Percentiles rank a stretch among this genome's conserved stretches.
phyloP scores from a whole-genome alignment of 176 grass and related monocot species.

The Bothriochloa decipiens region DNA sequence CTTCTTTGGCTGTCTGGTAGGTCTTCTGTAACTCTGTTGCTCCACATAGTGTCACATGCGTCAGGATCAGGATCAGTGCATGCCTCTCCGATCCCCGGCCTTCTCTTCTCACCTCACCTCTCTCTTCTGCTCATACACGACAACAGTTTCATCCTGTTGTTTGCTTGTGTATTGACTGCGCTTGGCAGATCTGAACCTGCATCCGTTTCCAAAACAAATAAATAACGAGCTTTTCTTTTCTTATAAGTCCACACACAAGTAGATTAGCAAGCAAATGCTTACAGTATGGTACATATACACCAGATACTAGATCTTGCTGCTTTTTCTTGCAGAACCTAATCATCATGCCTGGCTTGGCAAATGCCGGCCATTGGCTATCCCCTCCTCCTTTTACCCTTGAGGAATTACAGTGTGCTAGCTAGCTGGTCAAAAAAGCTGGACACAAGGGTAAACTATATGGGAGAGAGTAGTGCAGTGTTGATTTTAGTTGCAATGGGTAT shows the following conservation, averaged over 20 bases:
- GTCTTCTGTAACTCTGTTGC: conserved; percentile 59
- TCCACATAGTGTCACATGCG: conserved; percentile 77
- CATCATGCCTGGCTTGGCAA: conserved; percentile 21
- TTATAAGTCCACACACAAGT: not conserved
- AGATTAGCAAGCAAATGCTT: not conserved
- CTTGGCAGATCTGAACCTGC: conserved; percentile 44
- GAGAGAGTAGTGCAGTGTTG: not conserved
- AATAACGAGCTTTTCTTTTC: not conserved
- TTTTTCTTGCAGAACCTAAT: conserved; percentile 49
- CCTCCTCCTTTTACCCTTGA: conserved; percentile 38
- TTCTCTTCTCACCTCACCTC: too few species aligned
- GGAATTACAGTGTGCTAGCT: conserved; percentile 34
- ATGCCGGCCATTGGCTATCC: conserved; percentile 27
- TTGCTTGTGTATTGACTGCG: conserved; percentile 38
- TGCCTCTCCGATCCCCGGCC: conserved; percentile 7
- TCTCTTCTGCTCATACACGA: conserved; percentile 5
- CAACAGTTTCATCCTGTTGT: conserved; percentile 47
- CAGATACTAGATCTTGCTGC: conserved; percentile 22
- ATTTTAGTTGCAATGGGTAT: conserved; percentile 13
- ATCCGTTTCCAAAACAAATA: conserved; percentile 29
- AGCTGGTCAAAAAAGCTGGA: conserved; percentile 48
- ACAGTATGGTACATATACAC: not conserved
- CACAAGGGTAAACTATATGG: conserved; percentile 43
- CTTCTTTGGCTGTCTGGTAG: conserved; percentile 27
- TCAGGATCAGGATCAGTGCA: too few species aligned